Conservation (phyloP, 2,329 filamentous ascomycete genomes). For the Fusarium domesticum region DNA sequence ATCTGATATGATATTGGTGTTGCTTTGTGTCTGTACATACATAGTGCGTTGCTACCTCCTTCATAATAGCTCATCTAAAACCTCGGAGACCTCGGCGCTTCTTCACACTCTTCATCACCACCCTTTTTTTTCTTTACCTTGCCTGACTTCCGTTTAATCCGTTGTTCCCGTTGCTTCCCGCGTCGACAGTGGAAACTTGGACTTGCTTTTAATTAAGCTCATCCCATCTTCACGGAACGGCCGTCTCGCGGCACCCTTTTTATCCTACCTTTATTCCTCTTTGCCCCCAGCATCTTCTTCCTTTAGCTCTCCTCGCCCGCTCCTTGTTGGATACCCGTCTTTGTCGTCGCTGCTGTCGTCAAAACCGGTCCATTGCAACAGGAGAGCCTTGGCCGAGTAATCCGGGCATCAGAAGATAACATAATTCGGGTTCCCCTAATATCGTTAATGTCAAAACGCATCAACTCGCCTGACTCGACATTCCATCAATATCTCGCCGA, state of each 20-base stretch:
- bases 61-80: constrained; percentile 6
- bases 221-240: constrained; percentile 18
- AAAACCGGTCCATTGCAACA: constrained; percentile 9
- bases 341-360: constrained; percentile 7
- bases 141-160: neutral
- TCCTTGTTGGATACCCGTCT: constrained; percentile 5
- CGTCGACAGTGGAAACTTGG: constrained; percentile 11
- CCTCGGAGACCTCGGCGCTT: constrained; percentile 7
- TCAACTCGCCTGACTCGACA: neutral
- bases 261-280: constrained; percentile 7
- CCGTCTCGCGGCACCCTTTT: too few relatives aligned
- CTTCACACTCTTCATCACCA: neutral
- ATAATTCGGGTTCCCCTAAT: neutral
- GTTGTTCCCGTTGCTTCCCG: constrained; percentile 21
- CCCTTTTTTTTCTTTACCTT: neutral
- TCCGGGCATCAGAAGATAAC: neutral
- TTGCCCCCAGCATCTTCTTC: constrained; percentile 3
- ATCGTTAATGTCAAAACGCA: neutral
- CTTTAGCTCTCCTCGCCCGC: neutral
- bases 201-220: constrained; percentile 25
- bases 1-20: too few relatives aligned
- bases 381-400: constrained; percentile 18
- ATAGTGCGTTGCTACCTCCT: neutral
- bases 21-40: too few relatives aligned
- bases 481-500: neutral